These are phyloP conservation scores for Chytriomyces sp. DNA, from an alignment of 192 early-diverging fungal species.

Conservation along the genomic window DNA sequence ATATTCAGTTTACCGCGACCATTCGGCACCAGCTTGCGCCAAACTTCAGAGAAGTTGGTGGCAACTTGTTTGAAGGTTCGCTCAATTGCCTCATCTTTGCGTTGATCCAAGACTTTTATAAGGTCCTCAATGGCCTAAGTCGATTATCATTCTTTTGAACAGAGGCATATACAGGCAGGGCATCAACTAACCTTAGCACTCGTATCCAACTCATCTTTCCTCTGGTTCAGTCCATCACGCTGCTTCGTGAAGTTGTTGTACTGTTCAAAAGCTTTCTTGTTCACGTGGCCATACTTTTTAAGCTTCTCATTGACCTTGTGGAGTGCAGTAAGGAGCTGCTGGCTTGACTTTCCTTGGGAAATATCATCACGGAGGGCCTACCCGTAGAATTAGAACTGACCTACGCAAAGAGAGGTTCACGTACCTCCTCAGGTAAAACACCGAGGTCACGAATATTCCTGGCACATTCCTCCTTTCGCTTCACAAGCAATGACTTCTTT, in stretches of 20 bases:
- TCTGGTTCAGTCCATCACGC: constrained; percentile 74
- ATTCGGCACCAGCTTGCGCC: constrained; percentile 85
- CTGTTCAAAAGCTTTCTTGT: constrained; percentile 99
- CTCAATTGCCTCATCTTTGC: constrained; percentile 97
- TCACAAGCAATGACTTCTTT: constrained; percentile 59
- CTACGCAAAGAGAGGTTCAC: not conserved
- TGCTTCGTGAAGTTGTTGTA: constrained; percentile 92
- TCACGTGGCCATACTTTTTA: constrained; percentile 90
- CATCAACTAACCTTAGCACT: constrained; percentile 57
- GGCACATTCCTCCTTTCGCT: constrained; percentile 85
- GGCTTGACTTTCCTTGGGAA: constrained; percentile 12
- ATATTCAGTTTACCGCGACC: constrained; percentile 87
- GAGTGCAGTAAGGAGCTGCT: constrained; percentile 46
- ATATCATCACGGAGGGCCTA: constrained; percentile 22
- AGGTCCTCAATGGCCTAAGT: constrained; percentile 78
- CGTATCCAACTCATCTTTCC: constrained; percentile 87
- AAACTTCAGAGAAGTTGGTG: constrained; percentile 83
- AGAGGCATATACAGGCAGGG: not conserved
- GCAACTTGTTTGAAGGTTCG: constrained; percentile 93
- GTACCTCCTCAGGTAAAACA: constrained; percentile 83
- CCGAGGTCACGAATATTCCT: constrained; percentile 92
- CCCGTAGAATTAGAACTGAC: constrained; percentile 23
- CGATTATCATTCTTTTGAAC: not conserved
- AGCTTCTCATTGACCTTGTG: constrained; percentile 82
- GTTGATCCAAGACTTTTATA: constrained; percentile 87